Conservation (phyloP, 2,329 filamentous ascomycete genomes). For the Trichoderma lentiforme region DNA sequence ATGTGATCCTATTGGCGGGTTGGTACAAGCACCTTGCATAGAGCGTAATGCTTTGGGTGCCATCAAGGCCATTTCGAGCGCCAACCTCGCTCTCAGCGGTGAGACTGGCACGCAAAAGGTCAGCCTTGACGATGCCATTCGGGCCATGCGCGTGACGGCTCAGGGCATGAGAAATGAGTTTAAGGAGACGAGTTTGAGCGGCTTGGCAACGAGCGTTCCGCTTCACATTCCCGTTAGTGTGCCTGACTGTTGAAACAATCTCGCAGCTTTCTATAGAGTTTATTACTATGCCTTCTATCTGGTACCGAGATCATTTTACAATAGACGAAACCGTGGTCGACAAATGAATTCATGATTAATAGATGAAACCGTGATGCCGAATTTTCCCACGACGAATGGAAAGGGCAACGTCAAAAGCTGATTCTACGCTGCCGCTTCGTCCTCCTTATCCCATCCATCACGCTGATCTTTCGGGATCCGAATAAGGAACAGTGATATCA, state of each 20-base stretch:
- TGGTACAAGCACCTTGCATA: slow-evolving; percentile 10
- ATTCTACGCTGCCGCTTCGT: background rate
- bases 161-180: slow-evolving; percentile 13
- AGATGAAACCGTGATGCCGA: background rate
- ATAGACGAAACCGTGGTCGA: background rate
- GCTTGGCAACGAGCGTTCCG: slow-evolving; percentile 3
- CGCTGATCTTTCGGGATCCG: slow-evolving; percentile 40
- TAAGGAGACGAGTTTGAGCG: slow-evolving; percentile 15
- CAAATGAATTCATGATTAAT: background rate
- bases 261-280: background rate
- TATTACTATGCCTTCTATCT: background rate
- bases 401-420: background rate
- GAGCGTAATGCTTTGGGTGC: slow-evolving; percentile 13
- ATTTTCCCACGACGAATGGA: background rate
- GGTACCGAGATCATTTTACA: background rate
- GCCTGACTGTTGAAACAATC: background rate
- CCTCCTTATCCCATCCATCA: slow-evolving; percentile 31
- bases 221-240: slow-evolving; percentile 11
- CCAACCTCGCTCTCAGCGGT: slow-evolving; percentile 7
- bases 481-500: slow-evolving; percentile 38
- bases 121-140: slow-evolving; percentile 10
- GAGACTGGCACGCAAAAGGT: slow-evolving; percentile 14
- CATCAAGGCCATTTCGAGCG: slow-evolving; percentile 11
- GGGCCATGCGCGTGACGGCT: slow-evolving; percentile 6
- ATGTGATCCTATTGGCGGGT: slow-evolving; percentile 1